Evolutionary conservation across 176 grass and related monocot genomes (phyloP), one percentile per base, ranked within the genome.

Genomic region (Hyparrhenia diplandra): DNA sequence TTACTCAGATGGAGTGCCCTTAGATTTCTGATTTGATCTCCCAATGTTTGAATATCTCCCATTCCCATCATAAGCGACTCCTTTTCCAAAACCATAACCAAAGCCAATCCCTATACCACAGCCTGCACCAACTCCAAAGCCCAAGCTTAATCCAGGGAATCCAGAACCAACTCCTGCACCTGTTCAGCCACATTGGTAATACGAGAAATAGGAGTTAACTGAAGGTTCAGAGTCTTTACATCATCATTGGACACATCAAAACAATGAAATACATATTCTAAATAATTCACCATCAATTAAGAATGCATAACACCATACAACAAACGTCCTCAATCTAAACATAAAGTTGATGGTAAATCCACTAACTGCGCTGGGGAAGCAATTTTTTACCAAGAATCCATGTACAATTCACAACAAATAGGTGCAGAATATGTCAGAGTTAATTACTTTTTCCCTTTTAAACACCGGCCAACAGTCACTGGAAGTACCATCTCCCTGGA

Each of bases 81-180:
- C 87, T 85, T 64, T 87, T 51, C 91, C 88, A n/a, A 87, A 52
- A 36, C 85, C 88, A 52, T 90, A 88, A 25, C 88, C 91, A 64
- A 93, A 93, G 31, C 88, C 91, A n/a, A 90, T 51, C 20, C 91
- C 91, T 76, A 90, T 63, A 69, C 91, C 91, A 75, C 88, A 93
- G 37, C 87, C 91, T 34, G 76, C 80, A 55, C 91, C 91, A 37
- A 93, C 35, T 52, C 91, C 84, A 54, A 87, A 78, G 21, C 91
- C 91, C 64, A 93, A 60, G 69, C 77, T 81, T 31, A 89, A 64
- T 57, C 91, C 91, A 68, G 87, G 84, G n/a, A 89, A 73, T 51
- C 91, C 91, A n/a, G 55, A 39, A n/a, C 91, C 91, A 45, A 89
- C 23, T 71, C 91, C 91, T 64, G 73, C 35, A 69, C 91, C 90